Evolutionary conservation across 1,139 yeast genomes (phyloP), one percentile per base, ranked within the genome.

Genomic region (Meyerozyma smithsonii): DNA sequence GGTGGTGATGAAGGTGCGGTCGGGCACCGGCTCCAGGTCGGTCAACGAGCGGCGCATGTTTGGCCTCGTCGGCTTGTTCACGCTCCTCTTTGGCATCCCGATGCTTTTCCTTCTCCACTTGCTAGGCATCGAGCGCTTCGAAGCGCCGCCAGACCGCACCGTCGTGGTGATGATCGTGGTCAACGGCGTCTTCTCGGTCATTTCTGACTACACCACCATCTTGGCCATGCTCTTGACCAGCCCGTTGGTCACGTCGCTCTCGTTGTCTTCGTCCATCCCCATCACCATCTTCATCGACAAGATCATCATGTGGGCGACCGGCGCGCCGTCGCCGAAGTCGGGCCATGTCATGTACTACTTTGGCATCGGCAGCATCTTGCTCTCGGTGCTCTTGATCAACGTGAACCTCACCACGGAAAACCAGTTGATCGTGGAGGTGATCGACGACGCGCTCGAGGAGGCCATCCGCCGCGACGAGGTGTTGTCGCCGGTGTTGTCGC

Each of bases 231-330:
- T 77, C 19, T 61, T 75, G 35, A 76, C 81, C 0, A 73, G 79
- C 39, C 82, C 82, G 0, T 61, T 77, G 42, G 69, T 76, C 8
- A 72, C 79, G 2, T 67, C 79, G 7, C 60, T 77, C 30, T 73
- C 80, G 4, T 55, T 77, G 30, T 73, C 81, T 0, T 64, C 77
- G 0, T 72, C 77, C 0, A 73, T 77, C 28, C 82, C 82, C 2
- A 63, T 77, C 25, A 72, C 77, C 21, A 72, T 77, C 42, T 62
- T 72, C 41, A 56, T 72, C 14, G 79, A 76, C 47, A 72, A 64
- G 43, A 46, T 72, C 17, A 52, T 66, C 3, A 43, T 64, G 28
- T 47, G 48, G 10, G 36, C 56, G 6, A 49, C 61, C 0, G 61
- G 56, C 11, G 55, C 49, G 6, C 46, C 52, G 3, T 50, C 57